A percentile compares a stretch with the other conserved stretches of the same genome.
phyloP scores from a whole-genome alignment of 2,329 filamentous ascomycete species.

The Emmonsia crescens region DNA sequence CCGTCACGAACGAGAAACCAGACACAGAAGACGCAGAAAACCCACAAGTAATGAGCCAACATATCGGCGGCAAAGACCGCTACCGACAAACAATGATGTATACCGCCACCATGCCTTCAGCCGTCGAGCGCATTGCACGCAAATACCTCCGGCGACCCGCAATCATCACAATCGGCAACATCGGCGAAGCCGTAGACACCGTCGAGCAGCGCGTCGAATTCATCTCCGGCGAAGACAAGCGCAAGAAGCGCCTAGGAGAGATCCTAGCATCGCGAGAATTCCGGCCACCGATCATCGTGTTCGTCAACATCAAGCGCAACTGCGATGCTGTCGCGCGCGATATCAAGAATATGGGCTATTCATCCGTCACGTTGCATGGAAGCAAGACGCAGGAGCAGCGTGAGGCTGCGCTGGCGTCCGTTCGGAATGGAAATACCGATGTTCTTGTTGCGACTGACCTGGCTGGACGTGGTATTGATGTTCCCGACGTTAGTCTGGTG shows the following conservation, averaged over 20 bases:
- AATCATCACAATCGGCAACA: constrained; percentile 87
- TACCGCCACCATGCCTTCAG: constrained; percentile 91
- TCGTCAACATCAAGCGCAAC: constrained; percentile 99
- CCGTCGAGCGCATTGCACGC: constrained; percentile 90
- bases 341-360: constrained; percentile 89
- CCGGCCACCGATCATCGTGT: constrained; percentile 86
- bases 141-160: constrained; percentile 91
- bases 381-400: constrained; percentile 97
- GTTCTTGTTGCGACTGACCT: constrained; percentile 93
- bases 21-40: constrained; percentile 89
- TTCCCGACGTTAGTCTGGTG: constrained; percentile 84
- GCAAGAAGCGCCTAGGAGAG: constrained; percentile 90
- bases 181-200: constrained; percentile 91
- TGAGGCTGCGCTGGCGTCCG: constrained; percentile 78
- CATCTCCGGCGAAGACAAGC: constrained; percentile 79
- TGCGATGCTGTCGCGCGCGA: constrained; percentile 91
- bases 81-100: constrained; percentile 99
- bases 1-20: constrained; percentile 87
- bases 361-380: constrained; percentile 80
- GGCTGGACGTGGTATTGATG: constrained; percentile 94
- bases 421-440: constrained; percentile 69
- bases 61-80: constrained; percentile 61
- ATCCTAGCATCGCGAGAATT: constrained; percentile 75
- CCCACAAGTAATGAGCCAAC: constrained; percentile 68
- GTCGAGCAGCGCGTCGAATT: constrained; percentile 97